Base-by-base conservation (phyloP, 2,329 filamentous ascomycete genomes). In the Drechslera avenae region DNA sequence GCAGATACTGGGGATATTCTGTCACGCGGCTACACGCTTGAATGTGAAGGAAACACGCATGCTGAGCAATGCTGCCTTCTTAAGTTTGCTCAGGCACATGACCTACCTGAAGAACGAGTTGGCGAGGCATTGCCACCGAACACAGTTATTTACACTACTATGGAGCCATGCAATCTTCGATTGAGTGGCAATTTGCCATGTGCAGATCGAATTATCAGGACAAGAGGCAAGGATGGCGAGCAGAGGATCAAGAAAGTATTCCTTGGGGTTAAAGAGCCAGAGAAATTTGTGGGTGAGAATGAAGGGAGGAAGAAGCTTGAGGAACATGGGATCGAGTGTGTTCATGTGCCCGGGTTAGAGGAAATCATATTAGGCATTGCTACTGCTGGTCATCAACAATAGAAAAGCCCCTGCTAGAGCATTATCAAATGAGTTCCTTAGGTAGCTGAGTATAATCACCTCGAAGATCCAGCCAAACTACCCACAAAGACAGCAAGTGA, bases 11-110 rank as follows among this genome's bases (percentile, higher is more conserved):
- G 85, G 62, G 70, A 75, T 19, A 78, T 95, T 50, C 79, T 95
- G 21, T 84, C 89, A 1, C 89, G 90, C 1, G 93, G 94, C 46
- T 97, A 93, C 76, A 97, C 94, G 0, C 82, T 97, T 51, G 93
- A 99, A 74, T 84, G 92, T 3, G 81, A 86, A 0, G 94, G 93
- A 34, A 99, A 99, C 76, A 97, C 94, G 0, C 94, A 99, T 69
- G 94, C 94, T 3, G 94, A 99, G 71, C 91, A 99, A 76, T 93
- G 88, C 73, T 96, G 91, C 68, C 82, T 99, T 49, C 75, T 86
- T 40, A 97, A 99, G 72, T 81, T 86, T 56, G 75, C 76, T 10
- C 39, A 63, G 40, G 53, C 49, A 32, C 69, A 73, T 56, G 59
- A 57, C 16, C 52, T 73, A 5, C 55, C 79, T 0, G 86, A 88